Base-by-base conservation (phyloP, 129 eudicot species). In the Pulicaria dysenterica region DNA sequence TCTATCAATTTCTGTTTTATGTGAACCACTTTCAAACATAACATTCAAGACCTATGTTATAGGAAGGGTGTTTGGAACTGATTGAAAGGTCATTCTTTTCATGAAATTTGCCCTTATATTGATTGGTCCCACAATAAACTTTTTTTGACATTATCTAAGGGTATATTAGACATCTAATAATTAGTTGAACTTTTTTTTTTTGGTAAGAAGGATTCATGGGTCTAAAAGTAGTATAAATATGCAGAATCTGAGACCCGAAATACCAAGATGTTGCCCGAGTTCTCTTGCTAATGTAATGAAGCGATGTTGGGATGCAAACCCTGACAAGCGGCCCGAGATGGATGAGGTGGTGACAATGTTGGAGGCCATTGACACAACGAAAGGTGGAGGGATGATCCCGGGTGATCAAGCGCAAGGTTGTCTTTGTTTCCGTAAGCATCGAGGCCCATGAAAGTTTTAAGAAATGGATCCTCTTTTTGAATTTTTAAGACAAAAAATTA, bases 351-450 rank as follows among this genome's bases (percentile, higher is more conserved):
- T 91, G 49, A 45, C 87, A 19, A 36, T 91, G 86, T 37, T 91
- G 58, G 97, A 91, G 74, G 90, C 87, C 41, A 88, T 91, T 10
- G 97, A 91, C 80, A 91, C 97, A 34, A 75, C 97, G 0, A 91
- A 88, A 73, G 97, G 97, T 9, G 97, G 97, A 14, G 97, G 97
- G 10, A 91, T 91, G 97, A 86, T 91, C 69, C 97, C 97, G 1
- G 70, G 72, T 39, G 97, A 88, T 74, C 96, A 91, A 67, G 81
- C 83, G 13, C 93, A 86, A 34, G 83, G 93, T 43, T 91, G 97
- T 74, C 78, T 91, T 46, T 91, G 97, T 79, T 84, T 91, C 77
- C 90, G 91, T 44, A 91, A 67, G 82, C 54, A 79, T 41, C 84
- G 97, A 19, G 97, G 97, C 13, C 97, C 97, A 19, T 91, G 53